phyloP scores from a whole-genome alignment of 345 rosid species.

The Tarenaya hassleriana region DNA sequence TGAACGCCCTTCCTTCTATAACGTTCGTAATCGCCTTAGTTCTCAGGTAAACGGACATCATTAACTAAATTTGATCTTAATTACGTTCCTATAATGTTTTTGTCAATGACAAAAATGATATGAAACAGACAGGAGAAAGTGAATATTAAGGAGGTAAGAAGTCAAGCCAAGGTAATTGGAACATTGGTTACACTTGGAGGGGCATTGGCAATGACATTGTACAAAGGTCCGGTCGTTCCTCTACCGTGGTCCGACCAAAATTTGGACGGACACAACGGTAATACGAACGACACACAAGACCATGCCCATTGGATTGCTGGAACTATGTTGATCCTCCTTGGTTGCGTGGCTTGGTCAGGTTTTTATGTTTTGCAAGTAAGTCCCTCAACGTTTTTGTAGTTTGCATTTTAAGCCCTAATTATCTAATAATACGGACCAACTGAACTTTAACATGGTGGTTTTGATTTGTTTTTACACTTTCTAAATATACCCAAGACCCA shows the following conservation, averaged over 20 bases:
- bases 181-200: conserved; percentile 57
- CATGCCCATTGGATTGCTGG: conserved; percentile 55
- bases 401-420: no score
- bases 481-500: no score
- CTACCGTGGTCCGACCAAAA: conserved; percentile 28
- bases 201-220: conserved; percentile 62
- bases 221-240: conserved; percentile 58
- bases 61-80: no score
- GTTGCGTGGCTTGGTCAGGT: conserved; percentile 67
- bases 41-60: conserved; percentile 42
- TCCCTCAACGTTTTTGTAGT: not conserved
- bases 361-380: conserved; percentile 55
- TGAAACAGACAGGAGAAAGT: conserved; percentile 48
- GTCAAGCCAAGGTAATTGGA: conserved; percentile 60
- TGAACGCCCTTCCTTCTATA: conserved; percentile 74
- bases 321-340: conserved; percentile 54
- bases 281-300: conserved; percentile 21
- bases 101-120: no score
- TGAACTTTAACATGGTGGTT: no score
- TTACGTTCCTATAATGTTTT: no score
- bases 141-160: conserved; percentile 36
- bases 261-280: conserved; percentile 22
- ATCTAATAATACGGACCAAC: no score
- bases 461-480: no score
- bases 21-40: conserved; percentile 63